Evolutionary conservation across 1,284 basidiomycete genomes (phyloP), one percentile per base, ranked within the genome.

Genomic region (Rhodotorula sp.): DNA sequence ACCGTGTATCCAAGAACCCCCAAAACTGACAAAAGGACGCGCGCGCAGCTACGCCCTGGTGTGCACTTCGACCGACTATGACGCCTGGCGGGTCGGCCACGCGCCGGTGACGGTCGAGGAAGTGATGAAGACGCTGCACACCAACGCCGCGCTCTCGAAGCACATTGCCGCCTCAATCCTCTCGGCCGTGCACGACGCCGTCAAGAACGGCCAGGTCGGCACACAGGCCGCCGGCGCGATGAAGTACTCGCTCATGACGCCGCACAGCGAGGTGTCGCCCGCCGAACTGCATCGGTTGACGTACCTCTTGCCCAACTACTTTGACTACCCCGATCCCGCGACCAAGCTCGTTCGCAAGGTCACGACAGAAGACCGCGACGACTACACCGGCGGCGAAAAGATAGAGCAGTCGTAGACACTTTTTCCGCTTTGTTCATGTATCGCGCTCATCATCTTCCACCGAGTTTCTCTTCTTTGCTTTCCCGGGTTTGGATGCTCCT

Each of bases 31-130:
- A 18, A 6, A 4, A 51, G 12, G 29, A 20, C n/a, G 30, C 3
- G 22, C n/a, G 26, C 54, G 3, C 75, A 93, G 92, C 79, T 95
- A 95, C 80, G 91, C 90, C 1, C 85, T 96, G 62, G 88, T 96
- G 75, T 92, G 92, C 69, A 96, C 93, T 1, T 87, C 90, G 33
- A 70, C 81, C 53, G 81, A 82, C 68, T 82, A 82, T 75, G 82
- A 83, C 73, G 80, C 82, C 0, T 83, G 81, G 81, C 84, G 95
- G 33, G 88, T 96, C 46, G 89, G 91, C 60, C 88, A 89, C 29
- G 84, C 97, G 8, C 87, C 92, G 76, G 81, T 83, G 65, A 76
- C 75, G 15, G 75, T 76, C 54, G 75, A 74, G 55, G 75, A 74
- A 62, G 75, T 76, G 20, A 69, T 76, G 64, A 76, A 76, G 92